Conservation (phyloP, 305 asterid species). For the Caryopteris hybrid region DNA sequence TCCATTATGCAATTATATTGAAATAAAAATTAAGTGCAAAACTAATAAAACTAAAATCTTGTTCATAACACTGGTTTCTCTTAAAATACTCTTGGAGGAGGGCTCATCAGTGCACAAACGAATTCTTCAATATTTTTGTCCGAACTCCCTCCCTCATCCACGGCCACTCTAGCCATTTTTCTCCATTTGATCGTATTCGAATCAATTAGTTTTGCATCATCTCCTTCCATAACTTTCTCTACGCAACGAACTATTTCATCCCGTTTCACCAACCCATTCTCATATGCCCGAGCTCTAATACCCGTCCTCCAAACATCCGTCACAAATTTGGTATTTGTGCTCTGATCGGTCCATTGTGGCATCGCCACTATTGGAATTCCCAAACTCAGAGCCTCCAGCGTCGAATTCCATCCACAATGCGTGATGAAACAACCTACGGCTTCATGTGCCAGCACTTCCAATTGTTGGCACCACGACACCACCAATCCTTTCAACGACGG, state of each 20-base stretch:
- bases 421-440: conserved; percentile 21
- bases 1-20: too few species aligned
- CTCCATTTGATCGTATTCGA: conserved; percentile 25
- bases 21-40: too few species aligned
- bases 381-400: conserved; percentile 23
- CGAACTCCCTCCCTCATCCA: conserved; percentile 33
- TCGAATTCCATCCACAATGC: conserved; percentile 39
- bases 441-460: conserved; percentile 25
- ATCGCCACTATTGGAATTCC: conserved; percentile 30
- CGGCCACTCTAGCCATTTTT: conserved; percentile 12
- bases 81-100: too few species aligned
- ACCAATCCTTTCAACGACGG: conserved; percentile 9
- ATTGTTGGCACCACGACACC: conserved; percentile 28
- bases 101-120: not conserved
- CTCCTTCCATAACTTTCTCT: conserved; percentile 9
- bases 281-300: conserved; percentile 14
- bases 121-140: conserved; percentile 32
- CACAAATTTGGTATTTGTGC: conserved; percentile 29
- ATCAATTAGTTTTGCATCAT: conserved; percentile 5
- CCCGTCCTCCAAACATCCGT: conserved; percentile 27
- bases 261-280: conserved; percentile 12
- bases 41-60: not conserved
- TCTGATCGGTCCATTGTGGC: conserved; percentile 35
- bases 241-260: conserved; percentile 13
- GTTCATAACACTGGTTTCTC: not conserved